Base-by-base conservation (phyloP, 192 early-diverging fungal species). In the Coemansia sp. region DNA sequence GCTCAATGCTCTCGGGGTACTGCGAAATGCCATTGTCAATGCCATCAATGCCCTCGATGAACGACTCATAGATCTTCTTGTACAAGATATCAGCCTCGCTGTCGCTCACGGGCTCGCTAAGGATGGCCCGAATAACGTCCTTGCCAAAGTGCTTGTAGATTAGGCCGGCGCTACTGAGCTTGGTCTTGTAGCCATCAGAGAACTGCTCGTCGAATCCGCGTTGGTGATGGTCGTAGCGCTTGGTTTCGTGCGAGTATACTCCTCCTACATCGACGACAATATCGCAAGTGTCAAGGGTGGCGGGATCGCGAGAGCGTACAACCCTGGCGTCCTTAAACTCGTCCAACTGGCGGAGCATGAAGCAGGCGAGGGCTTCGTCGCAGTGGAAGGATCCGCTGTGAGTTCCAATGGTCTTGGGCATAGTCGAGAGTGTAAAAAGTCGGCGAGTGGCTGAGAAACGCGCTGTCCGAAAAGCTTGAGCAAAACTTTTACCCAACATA, bases 71-170 rank as follows among this genome's bases (percentile, higher is more conserved):
- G 9, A 93, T 77, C 78, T 94, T 95, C 59, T 84, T 73, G 83
- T 90, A 93, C 28, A 98, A 69, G 33, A 88, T 62, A 9, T 90
- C 89, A 14, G 93, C 72, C 28, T 86, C 73, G 28, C 64, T 42
- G 18, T 90, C 87, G 9, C 82, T 64, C 31, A 70, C 56, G 14
- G 72, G 42, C 31, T 73, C 71, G 0, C 62, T 64, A 24, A 72
- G 65, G 6, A 78, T 60, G 9, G 70, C 67, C 9, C 65, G 76
- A 37, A 98, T 89, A 3, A 96, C 90, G 43, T 92, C 85, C 39
- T 87, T 84, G 24, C 96, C 96, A 77, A 93, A 98, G 73, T 97
- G 95, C 88, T 96, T 97, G 90, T 98, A 98, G 45, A 97, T 85
- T 8, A 98, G 78, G 3, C 96, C 96, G n/a, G 96, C 96, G 67